phyloP scores from a whole-genome alignment of 2,329 filamentous ascomycete genomes.

The Corniculantispora saksenae region DNA sequence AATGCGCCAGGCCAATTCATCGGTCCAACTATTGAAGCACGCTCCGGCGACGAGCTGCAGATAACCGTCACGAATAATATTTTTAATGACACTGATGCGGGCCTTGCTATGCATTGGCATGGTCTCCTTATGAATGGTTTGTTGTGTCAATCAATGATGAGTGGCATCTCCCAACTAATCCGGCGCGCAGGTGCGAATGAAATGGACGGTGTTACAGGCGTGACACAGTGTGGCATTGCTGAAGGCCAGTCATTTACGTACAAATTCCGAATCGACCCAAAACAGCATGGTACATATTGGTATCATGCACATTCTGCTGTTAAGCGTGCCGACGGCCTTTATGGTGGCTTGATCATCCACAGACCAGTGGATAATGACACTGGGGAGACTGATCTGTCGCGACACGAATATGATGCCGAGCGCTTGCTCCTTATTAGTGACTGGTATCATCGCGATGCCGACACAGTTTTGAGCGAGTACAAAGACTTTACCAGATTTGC shows the following conservation, averaged over 20 bases:
- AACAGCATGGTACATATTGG: slow-evolving; percentile 61
- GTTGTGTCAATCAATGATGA: too few species aligned
- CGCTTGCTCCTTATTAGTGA: slow-evolving; percentile 20
- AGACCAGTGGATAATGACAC: background rate
- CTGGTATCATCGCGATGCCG: slow-evolving; percentile 21
- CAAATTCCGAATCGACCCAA: slow-evolving; percentile 28
- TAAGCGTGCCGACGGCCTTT: slow-evolving; percentile 22
- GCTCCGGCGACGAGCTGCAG: slow-evolving; percentile 40
- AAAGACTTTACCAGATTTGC: slow-evolving; percentile 20
- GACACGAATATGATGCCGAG: slow-evolving; percentile 18
- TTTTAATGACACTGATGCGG: slow-evolving; percentile 28
- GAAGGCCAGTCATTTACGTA: slow-evolving; percentile 54
- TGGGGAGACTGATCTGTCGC: background rate
- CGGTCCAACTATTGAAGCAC: slow-evolving; percentile 21
- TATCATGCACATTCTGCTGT: slow-evolving; percentile 32
- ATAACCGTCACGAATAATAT: slow-evolving; percentile 42
- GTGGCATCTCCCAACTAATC: background rate
- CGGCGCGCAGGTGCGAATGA: slow-evolving; percentile 15
- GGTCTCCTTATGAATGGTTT: slow-evolving; percentile 65
- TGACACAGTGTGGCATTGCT: slow-evolving; percentile 62
- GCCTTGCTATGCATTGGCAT: slow-evolving; percentile 67
- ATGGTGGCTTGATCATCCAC: slow-evolving; percentile 21
- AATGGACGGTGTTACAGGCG: slow-evolving; percentile 65
- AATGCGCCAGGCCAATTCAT: slow-evolving; percentile 15
- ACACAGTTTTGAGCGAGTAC: slow-evolving; percentile 15